Evolutionary conservation across 805 yeast genomes (phyloP), one percentile per base, ranked within the genome.

Genomic region (Wickerhamiella kurtzmanii): DNA sequence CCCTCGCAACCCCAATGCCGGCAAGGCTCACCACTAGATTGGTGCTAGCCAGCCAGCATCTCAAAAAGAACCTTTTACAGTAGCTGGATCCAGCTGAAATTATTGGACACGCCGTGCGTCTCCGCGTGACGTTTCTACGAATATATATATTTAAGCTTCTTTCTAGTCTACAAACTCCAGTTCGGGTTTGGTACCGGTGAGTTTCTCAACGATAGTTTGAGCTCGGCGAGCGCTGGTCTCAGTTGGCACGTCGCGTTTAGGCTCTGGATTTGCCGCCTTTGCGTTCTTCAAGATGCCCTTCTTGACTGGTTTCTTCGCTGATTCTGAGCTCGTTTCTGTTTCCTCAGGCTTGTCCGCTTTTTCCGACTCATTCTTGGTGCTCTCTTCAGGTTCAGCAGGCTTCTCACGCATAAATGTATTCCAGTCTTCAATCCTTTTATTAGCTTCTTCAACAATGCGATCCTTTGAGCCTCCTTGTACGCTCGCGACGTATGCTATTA

Each of bases 1-100:
- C 71, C 95, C 96, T 72, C 83, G 95, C 76, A 86, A 86, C 74
- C 96, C 96, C 65, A 71, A 72, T 55, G 69, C 68, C 57, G 77
- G 77, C 61, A 78, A 70, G 60, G 72, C 73, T 58, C 59, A 60
- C 52, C 51, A 53, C 32, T 25, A 25, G 32, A 25, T 25, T 25
- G 32, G 32, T 25, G 6, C 11, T 6, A 25, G 32, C 6, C 32
- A 11, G 11, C 11, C 32, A 25, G 6, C 9, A 25, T 11, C 32
- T 6, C 32, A 6, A 25, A 25, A 25, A 25, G 11, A 11, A n/a
- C n/a, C n/a, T n/a, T n/a, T 25, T 11, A 25, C 32, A 6, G 38
- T 17, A 36, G 38, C 19, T 15, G 38, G 19, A 17, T 5, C 38
- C 38, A 36, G 16, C 19, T 17, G 38, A 36, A 15, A 36, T 8